These are phyloP conservation scores for Oemleria cerasiformis DNA, from an alignment of 306 rosid genomes.

Conservation along the genomic window DNA sequence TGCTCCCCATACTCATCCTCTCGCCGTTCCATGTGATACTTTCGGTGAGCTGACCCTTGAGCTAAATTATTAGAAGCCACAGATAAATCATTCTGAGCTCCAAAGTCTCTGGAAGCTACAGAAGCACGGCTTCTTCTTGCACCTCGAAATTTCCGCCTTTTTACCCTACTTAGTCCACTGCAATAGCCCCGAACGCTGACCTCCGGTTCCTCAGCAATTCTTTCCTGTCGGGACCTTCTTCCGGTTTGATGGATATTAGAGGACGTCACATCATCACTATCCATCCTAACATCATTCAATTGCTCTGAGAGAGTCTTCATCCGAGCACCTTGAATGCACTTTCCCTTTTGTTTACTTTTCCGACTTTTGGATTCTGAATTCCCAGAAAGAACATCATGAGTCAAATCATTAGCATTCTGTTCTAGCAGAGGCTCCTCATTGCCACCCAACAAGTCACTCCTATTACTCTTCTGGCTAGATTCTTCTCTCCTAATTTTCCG, in stretches of 20 bases:
- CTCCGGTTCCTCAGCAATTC: conserved; percentile 54
- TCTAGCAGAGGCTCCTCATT: conserved; percentile 49
- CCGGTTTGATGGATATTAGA: conserved; percentile 61
- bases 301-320: conserved; percentile 78
- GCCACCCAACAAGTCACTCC: conserved; percentile 51
- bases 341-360: conserved; percentile 63
- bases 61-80: conserved; percentile 86
- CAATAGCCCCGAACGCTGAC: conserved; percentile 50
- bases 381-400: conserved; percentile 55
- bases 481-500: conserved; percentile 73
- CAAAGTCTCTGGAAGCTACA: conserved; percentile 67
- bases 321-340: conserved; percentile 51
- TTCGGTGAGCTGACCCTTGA: conserved; percentile 54
- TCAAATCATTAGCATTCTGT: conserved; percentile 44
- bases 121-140: conserved; percentile 61
- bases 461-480: conserved; percentile 61
- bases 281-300: conserved; percentile 59
- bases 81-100: conserved; percentile 73
- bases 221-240: conserved; percentile 53
- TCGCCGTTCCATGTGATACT: conserved; percentile 59
- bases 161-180: conserved; percentile 60
- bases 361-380: conserved; percentile 65
- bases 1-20: conserved; percentile 46
- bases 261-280: conserved; percentile 77
- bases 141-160: conserved; percentile 74